phyloP scores from a whole-genome alignment of 2,329 filamentous ascomycete genomes.

The Sporothrix schenckii region DNA sequence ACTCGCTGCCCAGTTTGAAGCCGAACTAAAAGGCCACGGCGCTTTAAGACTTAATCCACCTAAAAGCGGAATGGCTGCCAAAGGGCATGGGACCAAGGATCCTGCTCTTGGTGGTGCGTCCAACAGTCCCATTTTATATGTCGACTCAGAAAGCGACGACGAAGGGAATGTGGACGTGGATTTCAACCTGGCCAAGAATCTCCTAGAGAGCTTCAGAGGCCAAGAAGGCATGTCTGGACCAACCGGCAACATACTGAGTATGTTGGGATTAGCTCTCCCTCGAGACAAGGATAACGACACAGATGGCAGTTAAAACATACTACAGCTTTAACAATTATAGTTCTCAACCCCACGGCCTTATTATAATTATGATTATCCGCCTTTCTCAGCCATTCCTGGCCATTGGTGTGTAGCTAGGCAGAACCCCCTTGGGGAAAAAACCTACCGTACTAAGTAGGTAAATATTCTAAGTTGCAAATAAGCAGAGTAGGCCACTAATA shows the following conservation, averaged over 20 bases:
- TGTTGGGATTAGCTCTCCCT: constrained; percentile 83
- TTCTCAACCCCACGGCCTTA: too few species aligned
- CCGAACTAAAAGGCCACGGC: constrained; percentile 69
- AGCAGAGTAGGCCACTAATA: neutral
- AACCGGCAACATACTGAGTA: constrained; percentile 79
- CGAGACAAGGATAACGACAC: constrained; percentile 68
- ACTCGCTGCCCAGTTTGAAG: constrained; percentile 70
- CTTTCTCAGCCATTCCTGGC: neutral
- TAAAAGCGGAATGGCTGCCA: constrained; percentile 40
- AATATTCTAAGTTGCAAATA: neutral
- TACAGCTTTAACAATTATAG: constrained; percentile 37
- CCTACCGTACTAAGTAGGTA: neutral
- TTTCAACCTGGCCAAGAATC: constrained; percentile 84
- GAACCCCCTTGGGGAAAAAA: neutral
- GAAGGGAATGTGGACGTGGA: constrained; percentile 73
- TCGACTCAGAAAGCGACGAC: constrained; percentile 48
- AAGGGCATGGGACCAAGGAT: constrained; percentile 39
- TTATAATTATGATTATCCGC: constrained; percentile 1
- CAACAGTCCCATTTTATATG: neutral
- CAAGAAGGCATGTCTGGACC: constrained; percentile 86
- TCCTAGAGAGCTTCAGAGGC: constrained; percentile 89
- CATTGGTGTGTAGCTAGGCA: constrained; percentile 2
- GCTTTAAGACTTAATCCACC: constrained; percentile 60
- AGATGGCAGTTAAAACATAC: constrained; percentile 54
- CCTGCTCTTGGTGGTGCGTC: neutral